A percentile compares a stretch with the other conserved stretches of the same genome.
Conservation (phyloP, 345 rosid genomes). For the Heritiera littoralis region DNA sequence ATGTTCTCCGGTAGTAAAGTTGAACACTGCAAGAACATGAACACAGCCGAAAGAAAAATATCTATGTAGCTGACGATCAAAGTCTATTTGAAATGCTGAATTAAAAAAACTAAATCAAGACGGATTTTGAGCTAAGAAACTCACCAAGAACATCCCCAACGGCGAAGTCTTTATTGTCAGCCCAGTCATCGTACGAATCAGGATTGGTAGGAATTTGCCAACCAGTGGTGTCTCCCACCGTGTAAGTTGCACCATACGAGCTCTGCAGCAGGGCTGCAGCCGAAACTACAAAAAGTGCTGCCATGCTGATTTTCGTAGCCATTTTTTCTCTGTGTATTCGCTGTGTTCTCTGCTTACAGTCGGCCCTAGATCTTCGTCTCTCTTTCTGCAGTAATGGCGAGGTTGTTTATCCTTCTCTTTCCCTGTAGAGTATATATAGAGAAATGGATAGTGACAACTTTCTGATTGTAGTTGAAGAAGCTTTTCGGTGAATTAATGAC, state of each 20-base stretch:
- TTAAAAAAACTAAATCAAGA: not conserved
- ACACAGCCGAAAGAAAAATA: not conserved
- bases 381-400: not conserved
- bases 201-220: constrained; percentile 30
- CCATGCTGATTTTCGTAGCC: constrained; percentile 13
- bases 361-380: constrained; percentile 20
- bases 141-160: constrained; percentile 43
- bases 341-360: constrained; percentile 30
- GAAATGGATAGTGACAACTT: not conserved
- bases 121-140: not conserved
- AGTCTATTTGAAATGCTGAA: not conserved
- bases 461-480: not conserved
- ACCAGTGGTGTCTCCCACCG: constrained; percentile 37
- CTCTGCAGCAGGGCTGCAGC: constrained; percentile 12
- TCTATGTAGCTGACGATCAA: not conserved
- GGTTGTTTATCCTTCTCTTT: not conserved
- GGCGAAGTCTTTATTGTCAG: constrained; percentile 20
- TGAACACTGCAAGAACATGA: constrained; percentile 30
- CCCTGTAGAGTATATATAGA: not conserved
- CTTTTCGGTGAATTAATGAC: not conserved
- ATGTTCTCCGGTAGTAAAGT: constrained; percentile 31
- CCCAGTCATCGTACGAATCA: constrained; percentile 39
- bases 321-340: constrained; percentile 10
- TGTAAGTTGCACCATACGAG: constrained; percentile 19
- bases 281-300: constrained; percentile 6